phyloP scores from a whole-genome alignment of 164 flowering plant species.

The Umbilicus rupestris region DNA sequence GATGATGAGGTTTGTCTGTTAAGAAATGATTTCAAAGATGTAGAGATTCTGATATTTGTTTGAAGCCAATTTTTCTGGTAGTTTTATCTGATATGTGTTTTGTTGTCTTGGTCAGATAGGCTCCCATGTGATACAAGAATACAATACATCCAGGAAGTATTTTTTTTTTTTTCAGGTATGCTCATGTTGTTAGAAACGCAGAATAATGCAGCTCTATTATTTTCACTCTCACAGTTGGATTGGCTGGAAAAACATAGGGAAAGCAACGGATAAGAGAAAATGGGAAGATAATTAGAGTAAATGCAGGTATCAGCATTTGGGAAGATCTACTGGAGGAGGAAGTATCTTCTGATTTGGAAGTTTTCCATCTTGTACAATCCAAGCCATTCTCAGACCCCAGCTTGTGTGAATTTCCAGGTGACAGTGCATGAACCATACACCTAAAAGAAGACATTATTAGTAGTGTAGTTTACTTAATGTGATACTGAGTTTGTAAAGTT shows the following conservation, averaged over 20 bases:
- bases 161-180: too few relatives aligned
- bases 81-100: too few relatives aligned
- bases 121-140: too few relatives aligned
- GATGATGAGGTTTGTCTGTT: too few relatives aligned
- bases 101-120: too few relatives aligned
- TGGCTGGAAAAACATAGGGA: background rate
- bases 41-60: too few relatives aligned
- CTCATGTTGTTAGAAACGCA: too few relatives aligned
- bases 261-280: background rate
- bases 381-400: conserved; percentile 62
- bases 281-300: background rate
- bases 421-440: conserved; percentile 71
- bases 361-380: conserved; percentile 39
- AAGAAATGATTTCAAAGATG: too few relatives aligned
- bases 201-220: too few relatives aligned
- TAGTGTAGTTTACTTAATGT: background rate
- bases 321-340: conserved; percentile 55
- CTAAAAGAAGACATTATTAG: conserved; percentile 11
- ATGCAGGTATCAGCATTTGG: conserved; percentile 33
- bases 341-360: conserved; percentile 37
- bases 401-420: conserved; percentile 48
- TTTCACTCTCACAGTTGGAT: too few relatives aligned
- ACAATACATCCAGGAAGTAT: too few relatives aligned
- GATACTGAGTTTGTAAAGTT: background rate
- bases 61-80: too few relatives aligned